Percentiles rank a stretch among this genome's conserved stretches.
Evolutionary conservation across 140 eudicot genomes (phyloP).

Genomic region (Flaveria floridana): DNA sequence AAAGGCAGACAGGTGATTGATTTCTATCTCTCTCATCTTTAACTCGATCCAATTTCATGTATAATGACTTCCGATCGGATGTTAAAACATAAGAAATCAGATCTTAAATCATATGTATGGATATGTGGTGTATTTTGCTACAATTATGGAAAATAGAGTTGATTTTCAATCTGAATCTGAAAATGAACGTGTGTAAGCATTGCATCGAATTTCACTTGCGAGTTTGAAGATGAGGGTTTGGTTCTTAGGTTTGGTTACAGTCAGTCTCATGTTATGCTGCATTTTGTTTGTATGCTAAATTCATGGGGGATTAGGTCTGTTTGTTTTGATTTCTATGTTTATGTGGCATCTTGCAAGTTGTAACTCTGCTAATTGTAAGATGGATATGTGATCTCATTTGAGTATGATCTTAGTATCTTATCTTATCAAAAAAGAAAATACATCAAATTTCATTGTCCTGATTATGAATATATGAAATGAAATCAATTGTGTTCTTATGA

Average conservation of each 20-base stretch:
- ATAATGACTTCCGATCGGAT: conserved; percentile 6
- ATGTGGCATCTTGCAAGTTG: not conserved
- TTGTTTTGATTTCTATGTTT: not conserved
- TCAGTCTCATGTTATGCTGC: not conserved
- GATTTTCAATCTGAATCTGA: conserved; percentile 16
- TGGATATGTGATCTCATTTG: not conserved
- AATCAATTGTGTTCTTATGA: not conserved
- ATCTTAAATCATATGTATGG: conserved; percentile 17
- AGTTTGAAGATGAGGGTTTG: conserved; percentile 1
- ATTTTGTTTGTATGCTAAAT: not conserved
- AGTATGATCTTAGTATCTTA: not conserved
- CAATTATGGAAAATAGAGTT: not conserved
- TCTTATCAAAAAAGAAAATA: not conserved
- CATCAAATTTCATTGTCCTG: conserved; percentile 6
- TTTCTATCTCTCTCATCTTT: not conserved
- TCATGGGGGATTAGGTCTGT: not conserved
- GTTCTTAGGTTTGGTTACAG: not conserved
- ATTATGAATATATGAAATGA: conserved; percentile 2
- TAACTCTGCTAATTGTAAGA: not conserved
- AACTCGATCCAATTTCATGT: conserved; percentile 17
- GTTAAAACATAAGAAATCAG: not conserved
- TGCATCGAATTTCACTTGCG: conserved; percentile 21
- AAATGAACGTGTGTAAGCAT: conserved; percentile 15
- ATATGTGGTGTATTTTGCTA: not conserved
- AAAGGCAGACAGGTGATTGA: conserved; percentile 66